Evolutionary conservation across 2,329 filamentous ascomycete genomes (phyloP).

Genomic region (Fusarium sacchari): DNA sequence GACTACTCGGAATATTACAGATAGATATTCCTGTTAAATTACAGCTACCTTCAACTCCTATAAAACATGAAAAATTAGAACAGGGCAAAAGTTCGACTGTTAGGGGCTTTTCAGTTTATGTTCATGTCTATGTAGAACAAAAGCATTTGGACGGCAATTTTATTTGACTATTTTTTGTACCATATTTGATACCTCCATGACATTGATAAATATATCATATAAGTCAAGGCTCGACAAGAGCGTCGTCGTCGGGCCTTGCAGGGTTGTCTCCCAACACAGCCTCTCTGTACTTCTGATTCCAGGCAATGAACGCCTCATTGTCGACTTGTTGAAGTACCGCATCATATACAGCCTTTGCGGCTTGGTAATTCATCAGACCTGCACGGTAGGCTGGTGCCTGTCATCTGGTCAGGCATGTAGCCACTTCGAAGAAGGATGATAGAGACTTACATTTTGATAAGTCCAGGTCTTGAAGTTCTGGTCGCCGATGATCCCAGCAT

Average conservation of each 20-base stretch:
- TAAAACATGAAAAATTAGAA: no score
- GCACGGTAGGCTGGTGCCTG: not conserved
- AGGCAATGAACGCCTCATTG: not conserved
- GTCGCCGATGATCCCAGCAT: accelerated
- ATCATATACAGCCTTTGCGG: not conserved
- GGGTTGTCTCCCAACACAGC: not conserved
- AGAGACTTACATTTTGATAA: accelerated
- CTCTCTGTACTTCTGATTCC: not conserved
- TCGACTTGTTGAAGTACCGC: not conserved
- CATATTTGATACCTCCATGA: no score
- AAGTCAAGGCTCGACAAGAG: not conserved
- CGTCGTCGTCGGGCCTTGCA: accelerated
- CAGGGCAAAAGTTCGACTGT: no score
- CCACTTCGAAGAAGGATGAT: accelerated
- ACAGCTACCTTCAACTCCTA: no score
- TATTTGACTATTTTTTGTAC: no score
- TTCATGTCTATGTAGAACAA: no score
- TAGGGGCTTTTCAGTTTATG: no score
- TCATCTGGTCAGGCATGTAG: accelerated
- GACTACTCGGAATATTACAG: no score
- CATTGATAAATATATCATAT: not conserved
- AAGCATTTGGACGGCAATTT: no score
- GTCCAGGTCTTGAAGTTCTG: accelerated
- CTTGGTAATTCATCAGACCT: accelerated
- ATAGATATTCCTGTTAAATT: no score